Base-by-base conservation (phyloP, 331 rosid genomes). In the Rhamnella rubrinervis region DNA sequence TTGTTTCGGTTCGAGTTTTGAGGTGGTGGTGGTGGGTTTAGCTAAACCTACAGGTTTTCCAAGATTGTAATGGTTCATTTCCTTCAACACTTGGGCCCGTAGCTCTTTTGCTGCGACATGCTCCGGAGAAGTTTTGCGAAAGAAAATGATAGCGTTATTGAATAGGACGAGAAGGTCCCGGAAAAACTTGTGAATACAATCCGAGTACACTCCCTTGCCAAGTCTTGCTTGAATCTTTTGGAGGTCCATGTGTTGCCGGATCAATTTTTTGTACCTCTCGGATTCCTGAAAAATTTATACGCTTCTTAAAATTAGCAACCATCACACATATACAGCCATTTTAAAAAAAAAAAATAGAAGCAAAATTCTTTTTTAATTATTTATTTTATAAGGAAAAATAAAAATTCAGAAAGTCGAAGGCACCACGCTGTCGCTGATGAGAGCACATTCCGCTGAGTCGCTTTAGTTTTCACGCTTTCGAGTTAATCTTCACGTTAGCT, bases 161-260 rank as follows among this genome's bases (percentile, higher is more conserved):
- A 79, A 79, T 5, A 82, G 16, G 14, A 85, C 78, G 51, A 85
- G 86, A 26, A 85, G 77, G 72, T 85, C 89, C 39, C 89, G 78
- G 51, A 76, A 85, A 83, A 82, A 79, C 11, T 66, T 75, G 72
- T 16, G 64, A 31, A 14, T 35, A 39, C 67, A 53, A 65, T 76
- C 76, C 4, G 66, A 41, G 71, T 85, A 85, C 21, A 26, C 58
- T 1, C 86, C 86, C 53, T 74, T 76, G 13, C 72, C 82, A 41
- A 73, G 71, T 61, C 84, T 70, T 8, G 84, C 75, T 37, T 76
- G 78, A 47, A 85, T 61, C 15, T 63, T 75, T 51, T 39, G 72
- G 47, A 85, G 79, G 63, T 85, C 87, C 69, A 85, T 51, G 81
- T 85, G 89, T 60, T 76, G 78, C 51, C 85, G 70, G 16, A 85